Evolutionary conservation across 805 yeast species (phyloP).

Genomic region (Ogataea saltuana): DNA sequence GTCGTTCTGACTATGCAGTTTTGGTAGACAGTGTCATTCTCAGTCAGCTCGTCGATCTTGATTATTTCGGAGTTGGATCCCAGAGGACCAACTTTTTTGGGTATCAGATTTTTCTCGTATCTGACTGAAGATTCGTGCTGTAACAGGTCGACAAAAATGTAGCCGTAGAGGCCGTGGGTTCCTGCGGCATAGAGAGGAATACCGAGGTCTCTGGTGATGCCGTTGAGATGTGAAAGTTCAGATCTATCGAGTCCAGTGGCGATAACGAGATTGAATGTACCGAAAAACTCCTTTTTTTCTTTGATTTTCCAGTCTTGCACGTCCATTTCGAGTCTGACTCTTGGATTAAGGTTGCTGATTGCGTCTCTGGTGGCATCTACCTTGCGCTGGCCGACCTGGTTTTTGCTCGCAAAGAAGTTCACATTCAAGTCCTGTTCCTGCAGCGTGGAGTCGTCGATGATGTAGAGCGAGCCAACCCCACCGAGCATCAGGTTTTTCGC

Average conservation of each 20-base stretch:
- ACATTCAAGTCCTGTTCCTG: constrained; percentile 64
- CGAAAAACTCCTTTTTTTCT: constrained; percentile 40
- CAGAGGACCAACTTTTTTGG: constrained; percentile 54
- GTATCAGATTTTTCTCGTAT: constrained; percentile 47
- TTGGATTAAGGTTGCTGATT: constrained; percentile 73
- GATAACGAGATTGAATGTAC: constrained; percentile 66
- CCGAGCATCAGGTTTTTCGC: constrained; percentile 84
- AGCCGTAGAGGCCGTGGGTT: constrained; percentile 80
- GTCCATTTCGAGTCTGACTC: constrained; percentile 61
- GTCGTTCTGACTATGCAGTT: constrained; percentile 38
- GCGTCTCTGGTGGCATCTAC: constrained; percentile 54
- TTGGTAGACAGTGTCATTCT: constrained; percentile 40
- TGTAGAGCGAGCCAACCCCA: constrained; percentile 78
- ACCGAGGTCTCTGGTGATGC: constrained; percentile 51
- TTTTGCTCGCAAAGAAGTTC: constrained; percentile 68
- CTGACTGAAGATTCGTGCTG: constrained; percentile 57
- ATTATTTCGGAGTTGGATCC: constrained; percentile 45
- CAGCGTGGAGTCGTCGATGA: constrained; percentile 59
- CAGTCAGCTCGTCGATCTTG: constrained; percentile 38
- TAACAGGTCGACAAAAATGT: constrained; percentile 75
- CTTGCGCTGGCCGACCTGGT: constrained; percentile 56
- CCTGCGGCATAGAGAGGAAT: constrained; percentile 71
- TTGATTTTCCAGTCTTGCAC: constrained; percentile 32
- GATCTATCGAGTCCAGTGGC: constrained; percentile 61
- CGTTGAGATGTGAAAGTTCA: constrained; percentile 51